Conservation (phyloP, 768 basidiomycete genomes). For the Nidularia pulvinata region DNA sequence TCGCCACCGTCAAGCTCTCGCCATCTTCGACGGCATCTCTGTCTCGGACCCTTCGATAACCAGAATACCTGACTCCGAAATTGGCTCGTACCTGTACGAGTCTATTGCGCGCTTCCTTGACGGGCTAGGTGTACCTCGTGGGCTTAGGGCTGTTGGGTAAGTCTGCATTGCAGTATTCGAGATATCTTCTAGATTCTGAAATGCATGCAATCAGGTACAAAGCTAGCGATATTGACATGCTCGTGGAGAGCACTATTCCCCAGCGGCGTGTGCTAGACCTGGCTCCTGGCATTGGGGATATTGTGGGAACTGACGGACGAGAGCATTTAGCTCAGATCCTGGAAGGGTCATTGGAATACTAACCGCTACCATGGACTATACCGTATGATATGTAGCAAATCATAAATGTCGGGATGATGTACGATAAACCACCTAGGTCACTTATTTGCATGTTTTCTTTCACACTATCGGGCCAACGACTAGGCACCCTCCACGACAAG, state of each 20-base stretch:
- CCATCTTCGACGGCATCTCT: conserved; percentile 74
- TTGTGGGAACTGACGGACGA: conserved; percentile 80
- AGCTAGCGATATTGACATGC: conserved; percentile 59
- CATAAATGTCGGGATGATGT: too few relatives aligned
- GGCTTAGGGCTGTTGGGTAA: conserved; percentile 77
- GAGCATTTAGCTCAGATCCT: conserved; percentile 84
- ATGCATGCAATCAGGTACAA: conserved; percentile 47
- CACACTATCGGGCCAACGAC: too few relatives aligned
- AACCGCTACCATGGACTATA: conserved; percentile 7
- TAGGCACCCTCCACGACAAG: too few relatives aligned
- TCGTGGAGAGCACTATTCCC: conserved; percentile 92
- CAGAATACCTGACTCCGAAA: conserved; percentile 74
- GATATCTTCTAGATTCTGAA: neutral
- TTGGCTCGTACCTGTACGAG: conserved; percentile 81
- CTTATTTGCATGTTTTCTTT: too few relatives aligned
- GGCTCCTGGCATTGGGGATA: conserved; percentile 86
- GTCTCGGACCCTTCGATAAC: conserved; percentile 69
- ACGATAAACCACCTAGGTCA: too few relatives aligned
- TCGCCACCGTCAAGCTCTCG: conserved; percentile 87
- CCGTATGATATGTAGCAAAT: too few relatives aligned
- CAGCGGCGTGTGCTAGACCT: conserved; percentile 92
- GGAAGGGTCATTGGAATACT: conserved; percentile 79
- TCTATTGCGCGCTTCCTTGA: conserved; percentile 90
- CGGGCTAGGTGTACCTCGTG: conserved; percentile 81
- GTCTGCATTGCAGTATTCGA: conserved; percentile 4